Evolutionary conservation across 345 rosid species (phyloP).

Genomic region (Geranium rotundifolium): DNA sequence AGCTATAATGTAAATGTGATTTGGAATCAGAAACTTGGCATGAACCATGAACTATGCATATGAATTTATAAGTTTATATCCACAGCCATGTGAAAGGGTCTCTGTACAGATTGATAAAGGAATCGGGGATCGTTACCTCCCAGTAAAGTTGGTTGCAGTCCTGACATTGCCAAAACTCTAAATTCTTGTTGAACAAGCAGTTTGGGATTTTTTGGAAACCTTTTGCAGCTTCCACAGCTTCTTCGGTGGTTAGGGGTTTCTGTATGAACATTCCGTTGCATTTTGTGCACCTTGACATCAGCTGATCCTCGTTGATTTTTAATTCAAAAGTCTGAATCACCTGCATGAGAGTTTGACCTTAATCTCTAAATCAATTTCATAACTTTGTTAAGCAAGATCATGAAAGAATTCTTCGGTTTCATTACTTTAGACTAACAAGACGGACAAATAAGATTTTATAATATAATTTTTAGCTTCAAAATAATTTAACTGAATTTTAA

Average conservation of each 20-base stretch:
- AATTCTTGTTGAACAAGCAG: conserved; percentile 72
- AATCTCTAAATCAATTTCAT: conserved; percentile 2
- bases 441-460: not conserved
- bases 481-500: too few species aligned
- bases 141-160: conserved; percentile 91
- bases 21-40: not conserved
- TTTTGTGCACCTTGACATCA: conserved; percentile 92
- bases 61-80: too few species aligned
- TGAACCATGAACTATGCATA: not conserved
- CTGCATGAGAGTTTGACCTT: conserved; percentile 20
- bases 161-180: conserved; percentile 96
- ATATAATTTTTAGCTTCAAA: too few species aligned
- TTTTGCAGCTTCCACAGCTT: conserved; percentile 87
- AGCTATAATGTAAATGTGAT: not conserved
- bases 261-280: conserved; percentile 91
- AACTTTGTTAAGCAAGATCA: not conserved
- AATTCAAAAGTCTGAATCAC: conserved; percentile 62
- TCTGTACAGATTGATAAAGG: too few species aligned
- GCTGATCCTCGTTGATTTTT: conserved; percentile 54
- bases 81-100: too few species aligned
- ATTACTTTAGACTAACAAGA: not conserved
- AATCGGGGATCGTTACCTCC: conserved; percentile 43
- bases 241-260: conserved; percentile 65
- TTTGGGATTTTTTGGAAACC: conserved; percentile 83
- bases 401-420: not conserved